These are phyloP conservation scores for Syzygium aromaticum DNA, from an alignment of 345 rosid species.

Conservation along the genomic window DNA sequence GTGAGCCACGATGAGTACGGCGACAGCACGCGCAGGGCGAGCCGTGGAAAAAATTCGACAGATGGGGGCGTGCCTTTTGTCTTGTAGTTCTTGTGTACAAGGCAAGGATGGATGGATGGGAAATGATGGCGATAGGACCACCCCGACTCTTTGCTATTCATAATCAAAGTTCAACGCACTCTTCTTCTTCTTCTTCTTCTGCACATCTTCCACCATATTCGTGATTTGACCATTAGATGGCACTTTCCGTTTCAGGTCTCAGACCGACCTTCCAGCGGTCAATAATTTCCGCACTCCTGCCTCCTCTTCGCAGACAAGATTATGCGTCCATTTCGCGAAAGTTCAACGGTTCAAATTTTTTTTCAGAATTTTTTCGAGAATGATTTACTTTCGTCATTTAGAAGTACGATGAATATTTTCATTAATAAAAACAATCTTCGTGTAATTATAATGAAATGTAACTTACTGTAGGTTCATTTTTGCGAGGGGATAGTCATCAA, in stretches of 20 bases:
- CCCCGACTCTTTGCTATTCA: neutral
- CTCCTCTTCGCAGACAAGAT: neutral
- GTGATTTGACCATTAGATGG: neutral
- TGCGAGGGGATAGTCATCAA: neutral
- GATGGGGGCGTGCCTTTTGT: neutral
- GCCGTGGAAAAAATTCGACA: neutral
- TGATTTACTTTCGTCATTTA: too few relatives aligned
- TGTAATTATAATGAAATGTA: neutral
- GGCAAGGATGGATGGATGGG: neutral
- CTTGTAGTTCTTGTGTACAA: neutral
- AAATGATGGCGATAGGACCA: neutral
- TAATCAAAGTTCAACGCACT: neutral
- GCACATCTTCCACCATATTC: neutral
- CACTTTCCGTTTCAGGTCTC: neutral
- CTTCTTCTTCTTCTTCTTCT: too few relatives aligned
- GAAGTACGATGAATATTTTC: neutral
- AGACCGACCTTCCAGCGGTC: neutral
- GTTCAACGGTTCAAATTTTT: neutral
- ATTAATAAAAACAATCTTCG: accelerated
- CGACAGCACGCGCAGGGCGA: neutral
- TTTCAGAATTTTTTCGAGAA: too few relatives aligned
- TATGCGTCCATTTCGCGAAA: neutral
- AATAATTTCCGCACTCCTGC: neutral
- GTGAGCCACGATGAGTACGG: neutral
- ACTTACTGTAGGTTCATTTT: neutral